These are phyloP conservation scores for Ambrosiella xylebori DNA, from an alignment of 2,329 filamentous ascomycete genomes.

Conservation along the genomic window DNA sequence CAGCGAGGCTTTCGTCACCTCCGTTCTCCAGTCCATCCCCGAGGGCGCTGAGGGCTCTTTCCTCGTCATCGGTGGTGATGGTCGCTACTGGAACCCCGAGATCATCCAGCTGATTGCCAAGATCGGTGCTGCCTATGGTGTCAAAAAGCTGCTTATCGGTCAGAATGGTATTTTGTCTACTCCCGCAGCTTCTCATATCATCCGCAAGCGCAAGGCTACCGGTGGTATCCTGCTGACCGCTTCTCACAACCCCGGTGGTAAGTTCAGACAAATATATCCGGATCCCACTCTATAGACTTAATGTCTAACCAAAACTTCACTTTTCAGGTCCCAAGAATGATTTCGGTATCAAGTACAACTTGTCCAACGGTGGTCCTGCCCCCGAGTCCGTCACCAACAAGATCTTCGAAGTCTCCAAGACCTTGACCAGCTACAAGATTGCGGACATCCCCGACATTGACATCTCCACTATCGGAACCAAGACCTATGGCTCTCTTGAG, in stretches of 20 bases:
- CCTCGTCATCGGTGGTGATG: slow-evolving; percentile 94
- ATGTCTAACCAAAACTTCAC: background rate
- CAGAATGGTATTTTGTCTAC: slow-evolving; percentile 95
- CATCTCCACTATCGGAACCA: slow-evolving; percentile 62
- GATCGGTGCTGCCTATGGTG: slow-evolving; percentile 90
- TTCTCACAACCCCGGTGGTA: slow-evolving; percentile 95
- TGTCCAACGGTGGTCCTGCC: slow-evolving; percentile 86
- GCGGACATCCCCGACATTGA: slow-evolving; percentile 75
- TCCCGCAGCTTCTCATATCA: slow-evolving; percentile 87
- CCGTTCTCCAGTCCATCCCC: slow-evolving; percentile 89
- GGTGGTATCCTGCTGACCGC: slow-evolving; percentile 93
- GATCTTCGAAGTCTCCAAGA: slow-evolving; percentile 86
- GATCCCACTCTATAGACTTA: background rate
- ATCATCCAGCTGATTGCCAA: slow-evolving; percentile 94
- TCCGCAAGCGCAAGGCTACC: slow-evolving; percentile 84
- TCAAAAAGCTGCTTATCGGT: slow-evolving; percentile 96
- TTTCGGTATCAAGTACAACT: slow-evolving; percentile 99
- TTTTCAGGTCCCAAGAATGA: slow-evolving; percentile 67
- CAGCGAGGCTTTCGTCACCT: slow-evolving; percentile 86
- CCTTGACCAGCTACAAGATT: slow-evolving; percentile 80
- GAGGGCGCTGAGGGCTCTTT: slow-evolving; percentile 77
- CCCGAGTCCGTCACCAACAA: slow-evolving; percentile 96
- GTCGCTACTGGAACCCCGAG: slow-evolving; percentile 92
- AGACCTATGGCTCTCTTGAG: slow-evolving; percentile 71
- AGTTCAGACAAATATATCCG: slow-evolving; percentile 19